These are phyloP conservation scores for Aotearoamyces nothofagi DNA, from an alignment of 2,329 filamentous ascomycete species.

Conservation along the genomic window DNA sequence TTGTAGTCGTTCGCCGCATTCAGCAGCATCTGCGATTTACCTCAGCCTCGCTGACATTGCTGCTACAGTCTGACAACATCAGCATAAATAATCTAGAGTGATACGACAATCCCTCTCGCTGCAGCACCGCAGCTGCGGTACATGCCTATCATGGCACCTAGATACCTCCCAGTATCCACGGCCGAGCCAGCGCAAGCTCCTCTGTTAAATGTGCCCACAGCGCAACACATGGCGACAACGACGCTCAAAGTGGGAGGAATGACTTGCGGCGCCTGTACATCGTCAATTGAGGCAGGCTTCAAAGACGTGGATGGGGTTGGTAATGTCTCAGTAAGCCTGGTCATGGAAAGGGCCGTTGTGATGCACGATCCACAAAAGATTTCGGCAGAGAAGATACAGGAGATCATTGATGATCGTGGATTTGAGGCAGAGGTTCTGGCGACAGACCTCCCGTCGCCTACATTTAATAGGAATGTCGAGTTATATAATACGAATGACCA, in stretches of 20 bases:
- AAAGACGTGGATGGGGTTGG: conserved; percentile 67
- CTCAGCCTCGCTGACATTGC: no score
- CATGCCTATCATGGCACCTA: conserved; percentile 14
- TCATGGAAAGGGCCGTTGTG: conserved; percentile 91
- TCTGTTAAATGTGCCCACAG: conserved; percentile 10
- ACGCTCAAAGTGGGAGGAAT: conserved; percentile 84
- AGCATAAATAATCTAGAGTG: no score
- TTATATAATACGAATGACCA: conserved; percentile 20
- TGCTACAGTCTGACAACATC: no score
- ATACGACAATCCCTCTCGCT: no score
- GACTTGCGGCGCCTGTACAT: conserved; percentile 88
- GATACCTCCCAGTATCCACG: conserved; percentile 14
- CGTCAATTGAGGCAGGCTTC: conserved; percentile 87
- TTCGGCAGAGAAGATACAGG: conserved; percentile 58
- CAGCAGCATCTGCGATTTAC: no score
- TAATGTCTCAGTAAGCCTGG: conserved; percentile 78
- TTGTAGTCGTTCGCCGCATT: no score
- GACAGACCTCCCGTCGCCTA: conserved; percentile 52
- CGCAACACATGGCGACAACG: conserved; percentile 67
- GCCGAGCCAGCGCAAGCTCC: no score
- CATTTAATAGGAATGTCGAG: conserved; percentile 20
- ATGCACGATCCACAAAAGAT: conserved; percentile 71
- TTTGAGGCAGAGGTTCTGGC: conserved; percentile 87
- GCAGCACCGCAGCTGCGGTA: no score
- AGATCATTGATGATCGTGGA: conserved; percentile 81